phyloP scores from a whole-genome alignment of 805 yeast species.

The Candida krabiensis region DNA sequence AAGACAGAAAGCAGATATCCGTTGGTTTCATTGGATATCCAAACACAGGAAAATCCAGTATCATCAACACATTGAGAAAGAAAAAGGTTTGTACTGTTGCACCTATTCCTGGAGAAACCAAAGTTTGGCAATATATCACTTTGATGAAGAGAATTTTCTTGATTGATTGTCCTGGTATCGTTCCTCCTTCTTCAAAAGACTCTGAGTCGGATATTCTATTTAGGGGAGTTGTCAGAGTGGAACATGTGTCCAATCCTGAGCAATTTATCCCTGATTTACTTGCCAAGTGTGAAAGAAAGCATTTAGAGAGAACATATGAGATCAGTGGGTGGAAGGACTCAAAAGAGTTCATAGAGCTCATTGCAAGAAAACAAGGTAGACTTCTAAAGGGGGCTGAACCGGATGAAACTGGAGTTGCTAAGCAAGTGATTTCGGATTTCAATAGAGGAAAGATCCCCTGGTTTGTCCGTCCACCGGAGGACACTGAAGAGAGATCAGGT shows the following conservation, averaged over 20 bases:
- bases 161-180: conserved; percentile 98
- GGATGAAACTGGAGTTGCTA: conserved; percentile 90
- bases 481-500: conserved; percentile 55
- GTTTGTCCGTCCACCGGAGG: conserved; percentile 93
- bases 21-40: conserved; percentile 98
- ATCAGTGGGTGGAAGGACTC: conserved; percentile 83
- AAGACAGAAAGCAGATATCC: conserved; percentile 93
- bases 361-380: conserved; percentile 92
- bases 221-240: conserved; percentile 98
- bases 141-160: conserved; percentile 93
- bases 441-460: conserved; percentile 98
- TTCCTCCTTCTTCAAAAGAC: conserved; percentile 91
- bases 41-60: conserved; percentile 96
- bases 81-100: conserved; percentile 97
- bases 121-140: conserved; percentile 98
- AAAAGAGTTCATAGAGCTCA: conserved; percentile 80
- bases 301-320: conserved; percentile 93
- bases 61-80: conserved; percentile 87
- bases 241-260: conserved; percentile 92
- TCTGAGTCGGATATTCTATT: conserved; percentile 88
- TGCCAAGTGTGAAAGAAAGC: conserved; percentile 81
- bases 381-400: conserved; percentile 97
- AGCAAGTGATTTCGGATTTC: conserved; percentile 87
- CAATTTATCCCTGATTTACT: conserved; percentile 89
- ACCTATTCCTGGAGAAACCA: conserved; percentile 98